Conservation (phyloP, 371 early-diverging fungal genomes). For the Rhizomucor miehei region DNA sequence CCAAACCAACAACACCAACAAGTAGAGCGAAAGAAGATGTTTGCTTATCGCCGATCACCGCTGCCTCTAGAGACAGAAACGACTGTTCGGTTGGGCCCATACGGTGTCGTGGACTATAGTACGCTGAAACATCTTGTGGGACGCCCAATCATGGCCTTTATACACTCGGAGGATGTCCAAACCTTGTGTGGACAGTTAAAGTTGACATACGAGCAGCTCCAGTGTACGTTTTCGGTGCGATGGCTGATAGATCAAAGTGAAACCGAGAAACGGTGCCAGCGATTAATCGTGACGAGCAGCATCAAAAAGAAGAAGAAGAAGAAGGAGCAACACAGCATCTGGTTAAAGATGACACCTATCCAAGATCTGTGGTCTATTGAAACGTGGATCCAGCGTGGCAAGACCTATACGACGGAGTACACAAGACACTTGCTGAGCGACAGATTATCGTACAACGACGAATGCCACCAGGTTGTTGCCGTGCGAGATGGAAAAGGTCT, state of each 20-base stretch:
- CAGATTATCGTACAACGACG: too few species aligned
- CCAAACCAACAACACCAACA: neutral
- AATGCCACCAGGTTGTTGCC: too few species aligned
- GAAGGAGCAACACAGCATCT: too few species aligned
- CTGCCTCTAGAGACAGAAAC: neutral
- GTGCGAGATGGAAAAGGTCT: too few species aligned
- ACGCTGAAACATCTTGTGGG: conserved; percentile 16
- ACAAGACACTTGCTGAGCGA: too few species aligned
- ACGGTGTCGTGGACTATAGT: neutral
- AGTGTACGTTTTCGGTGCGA: conserved; percentile 25
- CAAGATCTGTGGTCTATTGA: too few species aligned
- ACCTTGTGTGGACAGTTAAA: conserved; percentile 23
- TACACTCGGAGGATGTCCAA: conserved; percentile 34
- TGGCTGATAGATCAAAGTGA: conserved; percentile 17
- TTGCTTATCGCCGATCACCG: conserved; percentile 26
- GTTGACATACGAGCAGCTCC: conserved; percentile 4
- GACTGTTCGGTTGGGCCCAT: too few species aligned
- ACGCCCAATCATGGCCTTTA: conserved; percentile 41
- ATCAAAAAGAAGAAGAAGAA: too few species aligned
- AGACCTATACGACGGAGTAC: too few species aligned
- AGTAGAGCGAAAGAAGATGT: too few species aligned
- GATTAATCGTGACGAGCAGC: conserved; percentile 19
- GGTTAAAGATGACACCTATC: too few species aligned
- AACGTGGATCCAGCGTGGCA: too few species aligned
- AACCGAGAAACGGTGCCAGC: conserved; percentile 12